A percentile compares a stretch with the other conserved stretches of the same genome.
Conservation (phyloP, 192 early-diverging fungal genomes). For the Allomyces macrogynus region DNA sequence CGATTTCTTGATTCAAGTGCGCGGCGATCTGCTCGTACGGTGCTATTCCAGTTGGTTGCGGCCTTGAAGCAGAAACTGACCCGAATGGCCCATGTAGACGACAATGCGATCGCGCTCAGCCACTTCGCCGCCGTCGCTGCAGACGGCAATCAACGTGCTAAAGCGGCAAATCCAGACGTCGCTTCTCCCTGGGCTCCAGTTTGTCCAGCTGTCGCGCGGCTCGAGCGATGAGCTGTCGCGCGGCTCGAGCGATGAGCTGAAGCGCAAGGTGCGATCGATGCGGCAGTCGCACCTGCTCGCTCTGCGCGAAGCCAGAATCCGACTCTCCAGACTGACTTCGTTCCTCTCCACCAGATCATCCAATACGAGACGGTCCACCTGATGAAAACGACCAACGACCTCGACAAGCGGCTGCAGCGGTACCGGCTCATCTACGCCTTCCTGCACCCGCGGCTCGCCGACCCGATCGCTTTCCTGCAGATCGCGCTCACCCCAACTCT, state of each 20-base stretch:
- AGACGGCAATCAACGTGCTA: neutral
- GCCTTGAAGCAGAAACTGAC: neutral
- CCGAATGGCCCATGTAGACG: neutral
- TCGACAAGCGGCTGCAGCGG: neutral
- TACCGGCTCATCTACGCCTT: neutral
- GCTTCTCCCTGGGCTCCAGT: neutral
- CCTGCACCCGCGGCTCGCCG: neutral
- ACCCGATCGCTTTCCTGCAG: neutral
- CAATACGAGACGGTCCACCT: neutral
- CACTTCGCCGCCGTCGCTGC: neutral
- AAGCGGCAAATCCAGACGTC: neutral
- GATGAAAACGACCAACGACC: neutral
- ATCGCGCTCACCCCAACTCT: neutral
- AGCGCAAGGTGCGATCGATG: too few relatives aligned
- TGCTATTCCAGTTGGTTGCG: neutral
- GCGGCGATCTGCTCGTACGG: neutral
- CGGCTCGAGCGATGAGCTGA: neutral
- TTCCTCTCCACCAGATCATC: neutral
- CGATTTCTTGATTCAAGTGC: neutral
- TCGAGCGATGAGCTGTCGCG: too few relatives aligned
- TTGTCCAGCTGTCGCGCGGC: neutral
- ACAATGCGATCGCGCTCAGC: neutral
- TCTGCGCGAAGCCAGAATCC: too few relatives aligned
- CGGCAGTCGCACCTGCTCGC: too few relatives aligned
- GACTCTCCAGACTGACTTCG: too few relatives aligned